phyloP scores from a whole-genome alignment of 1,284 basidiomycete species.

The Mycena citricolor region DNA sequence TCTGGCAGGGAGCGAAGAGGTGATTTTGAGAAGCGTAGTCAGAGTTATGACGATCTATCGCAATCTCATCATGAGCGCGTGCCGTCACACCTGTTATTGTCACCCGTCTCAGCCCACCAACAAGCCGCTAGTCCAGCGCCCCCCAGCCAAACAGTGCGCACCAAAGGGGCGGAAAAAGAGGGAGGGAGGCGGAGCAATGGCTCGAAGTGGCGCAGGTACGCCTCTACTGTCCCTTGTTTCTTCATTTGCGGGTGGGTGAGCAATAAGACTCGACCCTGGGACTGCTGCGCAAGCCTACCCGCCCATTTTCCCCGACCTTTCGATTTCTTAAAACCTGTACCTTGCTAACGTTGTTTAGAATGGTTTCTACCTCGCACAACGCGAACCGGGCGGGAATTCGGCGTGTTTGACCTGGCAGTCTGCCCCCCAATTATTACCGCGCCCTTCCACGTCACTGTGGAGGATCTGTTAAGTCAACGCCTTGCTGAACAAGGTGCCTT shows the following conservation, averaged over 20 bases:
- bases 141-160: slow-evolving; percentile 1
- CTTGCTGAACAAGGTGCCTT: not conserved
- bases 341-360: not conserved
- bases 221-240: not conserved
- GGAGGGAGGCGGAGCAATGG: too few relatives aligned
- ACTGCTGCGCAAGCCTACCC: slow-evolving; percentile 7
- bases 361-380: not conserved
- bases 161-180: slow-evolving; percentile 1
- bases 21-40: too few relatives aligned
- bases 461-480: not conserved
- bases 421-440: not conserved
- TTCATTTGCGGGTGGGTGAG: not conserved
- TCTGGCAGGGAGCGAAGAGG: too few relatives aligned
- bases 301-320: not conserved
- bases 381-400: slow-evolving; percentile 5
- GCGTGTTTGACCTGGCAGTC: slow-evolving; percentile 3
- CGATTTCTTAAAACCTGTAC: not conserved
- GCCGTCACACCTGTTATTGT: not conserved
- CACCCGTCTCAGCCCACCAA: not conserved
- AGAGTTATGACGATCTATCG: too few relatives aligned
- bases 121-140: slow-evolving; percentile 4
- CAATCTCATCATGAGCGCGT: not conserved
- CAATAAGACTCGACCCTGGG: slow-evolving; percentile 7
- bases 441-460: not conserved
- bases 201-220: not conserved